Evolutionary conservation across 257 asterid genomes (phyloP).

Genomic region (Thymus quinquecostatus): DNA sequence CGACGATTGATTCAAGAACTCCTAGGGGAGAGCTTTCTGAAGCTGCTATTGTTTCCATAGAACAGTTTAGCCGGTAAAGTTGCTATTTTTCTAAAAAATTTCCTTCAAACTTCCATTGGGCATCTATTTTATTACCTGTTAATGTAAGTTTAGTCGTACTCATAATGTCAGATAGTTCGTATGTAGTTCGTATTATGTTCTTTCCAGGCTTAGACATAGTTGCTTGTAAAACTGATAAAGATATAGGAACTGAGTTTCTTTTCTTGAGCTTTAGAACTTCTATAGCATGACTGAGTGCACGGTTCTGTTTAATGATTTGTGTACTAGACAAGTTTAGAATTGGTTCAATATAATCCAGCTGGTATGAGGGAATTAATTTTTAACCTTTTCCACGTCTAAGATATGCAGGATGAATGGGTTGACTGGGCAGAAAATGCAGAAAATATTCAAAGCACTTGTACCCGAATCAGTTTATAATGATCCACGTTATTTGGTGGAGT

Average conservation of each 20-base stretch:
- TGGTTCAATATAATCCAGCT: slow-evolving; percentile 17
- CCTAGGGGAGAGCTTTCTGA: slow-evolving; percentile 81
- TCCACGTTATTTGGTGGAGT: slow-evolving; percentile 89
- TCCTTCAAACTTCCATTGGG: background rate
- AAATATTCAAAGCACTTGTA: slow-evolving; percentile 81
- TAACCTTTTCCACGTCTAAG: slow-evolving; percentile 37
- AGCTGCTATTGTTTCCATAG: slow-evolving; percentile 85
- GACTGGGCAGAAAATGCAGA: slow-evolving; percentile 92
- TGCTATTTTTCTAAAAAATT: background rate
- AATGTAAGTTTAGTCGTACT: background rate
- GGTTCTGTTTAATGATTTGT: slow-evolving; percentile 16
- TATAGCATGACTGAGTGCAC: slow-evolving; percentile 10
- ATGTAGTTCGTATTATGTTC: background rate
- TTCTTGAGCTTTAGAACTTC: slow-evolving; percentile 14
- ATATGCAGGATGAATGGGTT: slow-evolving; percentile 93
- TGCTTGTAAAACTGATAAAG: background rate
- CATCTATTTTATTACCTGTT: background rate
- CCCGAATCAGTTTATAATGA: slow-evolving; percentile 64
- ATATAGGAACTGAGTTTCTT: background rate
- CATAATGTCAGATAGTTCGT: background rate
- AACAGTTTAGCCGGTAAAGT: slow-evolving; percentile 94
- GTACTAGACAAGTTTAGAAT: slow-evolving; percentile 5
- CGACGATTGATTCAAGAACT: slow-evolving; percentile 67
- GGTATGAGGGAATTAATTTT: slow-evolving; percentile 32
- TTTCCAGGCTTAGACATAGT: slow-evolving; percentile 2